Conservation (phyloP, 345 rosid species). For the Euphorbia peplus region DNA sequence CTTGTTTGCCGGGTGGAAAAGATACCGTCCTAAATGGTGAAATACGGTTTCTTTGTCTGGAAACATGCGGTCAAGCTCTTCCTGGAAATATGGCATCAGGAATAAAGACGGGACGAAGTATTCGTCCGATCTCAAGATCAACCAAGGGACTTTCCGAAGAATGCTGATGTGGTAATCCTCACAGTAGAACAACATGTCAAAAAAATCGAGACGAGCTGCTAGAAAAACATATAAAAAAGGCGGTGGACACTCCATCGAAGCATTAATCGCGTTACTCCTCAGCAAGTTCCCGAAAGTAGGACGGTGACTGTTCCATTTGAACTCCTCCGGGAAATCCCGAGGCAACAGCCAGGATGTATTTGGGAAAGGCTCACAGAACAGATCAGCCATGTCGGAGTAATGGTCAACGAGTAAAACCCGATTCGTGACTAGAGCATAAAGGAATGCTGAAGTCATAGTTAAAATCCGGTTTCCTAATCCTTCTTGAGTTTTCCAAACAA, state of each 20-base stretch:
- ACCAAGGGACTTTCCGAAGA: conserved; percentile 21
- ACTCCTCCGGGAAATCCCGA: conserved; percentile 7
- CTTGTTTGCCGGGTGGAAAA: conserved; percentile 26
- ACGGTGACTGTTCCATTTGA: not conserved
- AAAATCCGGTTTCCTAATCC: conserved; percentile 28
- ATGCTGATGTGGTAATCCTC: conserved; percentile 3
- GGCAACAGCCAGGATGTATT: conserved; percentile 17
- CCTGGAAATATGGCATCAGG: conserved; percentile 16
- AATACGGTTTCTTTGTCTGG: conserved; percentile 23
- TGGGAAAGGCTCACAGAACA: conserved; percentile 24
- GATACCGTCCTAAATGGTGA: conserved; percentile 23
- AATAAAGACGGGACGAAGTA: conserved; percentile 22
- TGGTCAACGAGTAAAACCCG: conserved; percentile 14
- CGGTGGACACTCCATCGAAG: not conserved
- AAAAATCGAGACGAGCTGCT: not conserved
- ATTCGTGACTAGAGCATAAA: conserved; percentile 21
- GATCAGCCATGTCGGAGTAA: conserved; percentile 10
- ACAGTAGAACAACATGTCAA: conserved; percentile 12
- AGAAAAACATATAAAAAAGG: conserved; percentile 4
- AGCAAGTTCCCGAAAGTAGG: conserved; percentile 6
- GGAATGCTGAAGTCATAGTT: conserved; percentile 19
- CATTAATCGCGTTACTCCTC: not conserved
- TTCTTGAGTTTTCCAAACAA: conserved; percentile 6
- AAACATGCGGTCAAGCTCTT: conserved; percentile 14
- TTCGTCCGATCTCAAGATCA: conserved; percentile 20